Conservation (phyloP, 345 rosid species). For the Chamaenerion angustifolium region DNA sequence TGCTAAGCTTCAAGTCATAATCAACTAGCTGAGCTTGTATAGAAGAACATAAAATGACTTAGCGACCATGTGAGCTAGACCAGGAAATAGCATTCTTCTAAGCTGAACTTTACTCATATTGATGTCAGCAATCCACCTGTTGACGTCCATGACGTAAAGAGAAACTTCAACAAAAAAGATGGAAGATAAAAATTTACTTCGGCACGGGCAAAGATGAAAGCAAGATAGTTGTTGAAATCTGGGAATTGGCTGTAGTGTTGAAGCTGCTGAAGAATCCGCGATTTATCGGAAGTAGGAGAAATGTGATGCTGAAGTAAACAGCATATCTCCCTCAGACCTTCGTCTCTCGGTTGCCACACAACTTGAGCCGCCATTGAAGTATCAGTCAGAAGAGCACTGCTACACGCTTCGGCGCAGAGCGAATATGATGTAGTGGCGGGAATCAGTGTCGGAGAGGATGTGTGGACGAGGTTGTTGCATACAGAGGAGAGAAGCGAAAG, state of each 20-base stretch:
- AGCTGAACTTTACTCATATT: no score
- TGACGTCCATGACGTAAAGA: no score
- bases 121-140: neutral
- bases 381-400: neutral
- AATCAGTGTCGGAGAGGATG: no score
- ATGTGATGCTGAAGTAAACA: conserved; percentile 70
- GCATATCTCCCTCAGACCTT: conserved; percentile 80
- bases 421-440: neutral
- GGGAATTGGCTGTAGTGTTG: conserved; percentile 83
- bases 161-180: neutral
- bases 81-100: no score
- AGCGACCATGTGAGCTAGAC: no score
- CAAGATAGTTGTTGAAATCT: conserved; percentile 95
- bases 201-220: conserved; percentile 75
- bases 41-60: no score
- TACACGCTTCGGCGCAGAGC: neutral
- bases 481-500: no score
- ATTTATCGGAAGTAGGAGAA: conserved; percentile 79
- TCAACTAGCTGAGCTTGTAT: no score
- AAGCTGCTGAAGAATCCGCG: conserved; percentile 90
- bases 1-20: no score
- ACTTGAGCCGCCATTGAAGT: conserved; percentile 26
- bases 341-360: conserved; percentile 81
- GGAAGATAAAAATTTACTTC: conserved; percentile 29
- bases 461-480: no score